A percentile compares a stretch with the other conserved stretches of the same genome.
phyloP scores from a whole-genome alignment of 2,329 filamentous ascomycete species.

The Knufia fluminis region DNA sequence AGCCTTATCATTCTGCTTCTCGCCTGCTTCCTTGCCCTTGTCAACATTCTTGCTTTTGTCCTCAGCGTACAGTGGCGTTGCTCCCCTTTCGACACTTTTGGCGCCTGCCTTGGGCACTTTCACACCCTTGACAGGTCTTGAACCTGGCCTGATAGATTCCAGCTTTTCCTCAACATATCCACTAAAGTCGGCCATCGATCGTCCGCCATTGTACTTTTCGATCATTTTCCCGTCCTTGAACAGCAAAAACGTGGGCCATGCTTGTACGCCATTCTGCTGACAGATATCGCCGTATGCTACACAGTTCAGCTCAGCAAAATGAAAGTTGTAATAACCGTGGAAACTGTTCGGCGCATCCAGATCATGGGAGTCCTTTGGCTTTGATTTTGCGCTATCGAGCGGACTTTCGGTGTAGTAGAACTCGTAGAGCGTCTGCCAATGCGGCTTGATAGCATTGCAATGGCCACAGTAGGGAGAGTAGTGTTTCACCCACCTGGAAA shows the following conservation, averaged over 20 bases:
- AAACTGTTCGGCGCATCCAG: conserved; percentile 55
- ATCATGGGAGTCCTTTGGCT: conserved; percentile 40
- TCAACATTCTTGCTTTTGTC: conserved; percentile 37
- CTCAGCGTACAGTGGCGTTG: conserved; percentile 29
- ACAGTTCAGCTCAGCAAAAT: conserved; percentile 81
- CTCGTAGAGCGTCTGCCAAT: conserved; percentile 87
- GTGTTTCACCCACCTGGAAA: conserved; percentile 42
- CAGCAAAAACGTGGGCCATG: conserved; percentile 68
- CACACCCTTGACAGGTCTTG: conserved; percentile 57
- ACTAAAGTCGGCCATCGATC: conserved; percentile 58
- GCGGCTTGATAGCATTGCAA: conserved; percentile 70
- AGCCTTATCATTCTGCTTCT: conserved; percentile 35
- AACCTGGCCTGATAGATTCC: conserved; percentile 71
- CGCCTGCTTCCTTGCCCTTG: conserved; percentile 31
- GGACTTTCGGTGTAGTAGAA: conserved; percentile 82
- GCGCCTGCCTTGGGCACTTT: conserved; percentile 64
- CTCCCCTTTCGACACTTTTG: conserved; percentile 36
- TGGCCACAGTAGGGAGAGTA: conserved; percentile 53
- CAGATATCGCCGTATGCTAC: conserved; percentile 74
- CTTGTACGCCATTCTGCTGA: conserved; percentile 53
- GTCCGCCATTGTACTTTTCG: conserved; percentile 56
- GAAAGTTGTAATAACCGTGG: conserved; percentile 75
- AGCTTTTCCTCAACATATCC: conserved; percentile 65
- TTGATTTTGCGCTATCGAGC: conserved; percentile 38
- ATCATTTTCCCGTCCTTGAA: conserved; percentile 68